Evolutionary conservation across 768 basidiomycete genomes (phyloP), one percentile per base, ranked within the genome.

Genomic region (Arthromyces matolae): DNA sequence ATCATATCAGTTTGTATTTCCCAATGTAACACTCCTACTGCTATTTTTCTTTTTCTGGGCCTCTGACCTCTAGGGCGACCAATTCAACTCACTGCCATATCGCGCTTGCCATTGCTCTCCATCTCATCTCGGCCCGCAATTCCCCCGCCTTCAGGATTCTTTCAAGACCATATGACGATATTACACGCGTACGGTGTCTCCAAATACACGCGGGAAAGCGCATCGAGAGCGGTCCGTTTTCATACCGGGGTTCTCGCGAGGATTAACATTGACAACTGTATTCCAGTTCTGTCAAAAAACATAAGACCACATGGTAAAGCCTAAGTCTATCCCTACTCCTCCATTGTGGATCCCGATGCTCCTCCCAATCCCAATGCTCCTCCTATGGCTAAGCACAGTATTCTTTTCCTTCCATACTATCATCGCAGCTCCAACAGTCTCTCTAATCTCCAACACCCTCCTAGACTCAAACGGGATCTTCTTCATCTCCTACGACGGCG

Each of bases 401-500:
- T n/a, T n/a, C n/a, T n/a, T 33, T 22, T 58, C 45, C 41, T 53
- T 18, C 42, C 46, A 5, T 35, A 47, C 14, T 54, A 53, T 38
- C n/a, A 41, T 48, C 3, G 71, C 68, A n/a, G 74, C 69, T 14
- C 74, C 73, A 14, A 61, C 51, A 4, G 71, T 75, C 22, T 68
- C 70, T n/a, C 54, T 71, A 22, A 56, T 68, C 22, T 62, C 65
- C 8, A 72, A 71, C 49, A 66, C 63, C 10, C 56, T 63, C 22
- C 64, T 75, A 12, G 74, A 76, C 45, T 18, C 65, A 0, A 64
- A 66, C 31, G 71, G 73, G 8, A 61, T 75, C 33, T 76, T 69
- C 56, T 76, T 75, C 49, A 57, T 75, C 36, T 73, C 72, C 1
- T 76, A 65, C 44, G 74, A 76, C 46, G 72, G 73, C 8, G 66